Base-by-base conservation (phyloP, 2,329 filamentous ascomycete species). In the Fusarium cyanostomum region DNA sequence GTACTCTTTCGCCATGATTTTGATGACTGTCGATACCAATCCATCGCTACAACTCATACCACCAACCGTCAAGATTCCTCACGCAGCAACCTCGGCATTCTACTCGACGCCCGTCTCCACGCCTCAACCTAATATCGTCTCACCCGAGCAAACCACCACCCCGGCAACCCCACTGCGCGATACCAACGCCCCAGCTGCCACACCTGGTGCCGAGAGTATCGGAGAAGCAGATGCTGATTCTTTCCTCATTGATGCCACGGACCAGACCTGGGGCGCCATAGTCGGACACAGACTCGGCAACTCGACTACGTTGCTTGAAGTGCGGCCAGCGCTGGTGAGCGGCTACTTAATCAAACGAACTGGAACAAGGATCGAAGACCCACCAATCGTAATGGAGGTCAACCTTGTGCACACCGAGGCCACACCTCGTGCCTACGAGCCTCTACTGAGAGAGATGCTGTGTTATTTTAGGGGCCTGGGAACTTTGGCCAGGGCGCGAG, bases 181-280 rank as follows among this genome's bases (percentile, higher is more conserved):
- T 39, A 56, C 67, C n/a, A 71, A 65, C 37, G 56, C 70, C 33
- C 68, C 79, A 24, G 78, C 83, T 2, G 80, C 82, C 4, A 85
- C 80, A 24, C 82, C 82, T 0, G 77, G 79, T 11, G 75, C 78
- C 3, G 77, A 80, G 31, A 74, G 75, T 43, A 72, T 77, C 3
- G 72, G 75, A 13, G 82, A 87, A 18, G 59, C 73, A 8, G 75
- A 78, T 5, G 60, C 71, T 6, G 90, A 94, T 55, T 86, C 89
- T 1, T 85, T 89, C 16, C 83, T 96, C 10, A 78, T 91, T 15
- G 91, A 95, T 70, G 76, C 86, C 2, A 88, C 87, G 1, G 92
- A 95, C 68, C 89, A 92, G 62, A 90, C 86, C 1, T 94, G 90
- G 89, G 91, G 89, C 16, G 84, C 91, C 6, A 80, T 95, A 13